Percentiles rank a stretch among this genome's conserved stretches.
phyloP scores from a whole-genome alignment of 1,284 basidiomycete species.

The Erythrobasidium hasegawianum region DNA sequence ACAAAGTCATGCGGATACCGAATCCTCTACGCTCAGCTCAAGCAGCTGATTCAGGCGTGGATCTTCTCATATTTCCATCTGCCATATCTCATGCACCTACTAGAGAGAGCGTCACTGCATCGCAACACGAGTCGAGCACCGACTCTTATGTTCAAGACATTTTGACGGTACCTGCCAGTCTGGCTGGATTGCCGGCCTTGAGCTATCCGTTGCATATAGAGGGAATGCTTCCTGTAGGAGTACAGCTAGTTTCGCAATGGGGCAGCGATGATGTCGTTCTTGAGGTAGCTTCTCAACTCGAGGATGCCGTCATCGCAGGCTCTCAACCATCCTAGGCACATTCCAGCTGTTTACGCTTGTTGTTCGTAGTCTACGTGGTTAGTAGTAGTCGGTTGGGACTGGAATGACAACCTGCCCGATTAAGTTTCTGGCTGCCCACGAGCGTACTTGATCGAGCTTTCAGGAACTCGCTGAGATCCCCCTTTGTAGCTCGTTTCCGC shows the following conservation, averaged over 20 bases:
- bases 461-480: too few relatives aligned
- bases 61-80: constrained; percentile 77
- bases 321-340: too few relatives aligned
- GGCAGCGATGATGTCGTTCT: constrained; percentile 70
- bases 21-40: constrained; percentile 49
- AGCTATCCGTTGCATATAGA: constrained; percentile 61
- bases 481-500: too few relatives aligned
- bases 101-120: constrained; percentile 47
- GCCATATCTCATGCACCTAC: constrained; percentile 72
- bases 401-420: too few relatives aligned
- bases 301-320: neutral
- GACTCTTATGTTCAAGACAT: constrained; percentile 78
- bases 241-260: constrained; percentile 86
- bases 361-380: too few relatives aligned
- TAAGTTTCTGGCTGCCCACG: too few relatives aligned
- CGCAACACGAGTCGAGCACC: neutral
- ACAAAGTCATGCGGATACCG: constrained; percentile 61
- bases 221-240: constrained; percentile 71
- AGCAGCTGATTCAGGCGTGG: constrained; percentile 55
- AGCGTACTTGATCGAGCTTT: too few relatives aligned
- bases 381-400: too few relatives aligned
- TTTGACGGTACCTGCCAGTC: constrained; percentile 82
- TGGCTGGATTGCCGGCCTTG: constrained; percentile 81
- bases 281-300: constrained; percentile 56
- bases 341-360: too few relatives aligned